A percentile compares a stretch with the other conserved stretches of the same genome.
phyloP scores from a whole-genome alignment of 441 rosid genomes.

The Erysimum cheiri region DNA sequence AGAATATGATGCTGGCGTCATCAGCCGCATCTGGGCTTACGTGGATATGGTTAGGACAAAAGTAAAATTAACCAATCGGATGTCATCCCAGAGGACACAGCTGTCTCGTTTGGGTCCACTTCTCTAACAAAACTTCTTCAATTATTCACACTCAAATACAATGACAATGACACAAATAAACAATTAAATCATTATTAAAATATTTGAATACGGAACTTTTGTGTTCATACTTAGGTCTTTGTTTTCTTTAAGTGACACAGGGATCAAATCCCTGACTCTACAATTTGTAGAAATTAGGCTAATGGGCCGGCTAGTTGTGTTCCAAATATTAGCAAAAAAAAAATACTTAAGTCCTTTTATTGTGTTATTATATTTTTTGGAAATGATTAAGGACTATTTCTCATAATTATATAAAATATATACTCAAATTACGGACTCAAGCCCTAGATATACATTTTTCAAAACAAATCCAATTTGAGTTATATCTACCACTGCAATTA shows the following conservation, averaged over 20 bases:
- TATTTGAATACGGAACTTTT: conserved; percentile 28
- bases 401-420: background rate
- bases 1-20: conserved; percentile 37
- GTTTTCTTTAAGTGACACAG: too few relatives aligned
- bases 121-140: conserved; percentile 45
- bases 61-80: conserved; percentile 47
- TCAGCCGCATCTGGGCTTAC: conserved; percentile 44
- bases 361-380: background rate
- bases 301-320: too few relatives aligned
- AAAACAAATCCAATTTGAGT: background rate
- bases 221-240: conserved; percentile 45
- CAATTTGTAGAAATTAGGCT: too few relatives aligned
- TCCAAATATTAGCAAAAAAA: too few relatives aligned
- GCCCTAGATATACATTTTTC: background rate
- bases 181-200: background rate
- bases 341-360: too few relatives aligned
- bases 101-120: conserved; percentile 48
- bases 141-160: conserved; percentile 38
- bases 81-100: conserved; percentile 42
- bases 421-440: too few relatives aligned
- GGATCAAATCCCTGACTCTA: too few relatives aligned
- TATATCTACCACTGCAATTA: background rate
- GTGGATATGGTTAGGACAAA: conserved; percentile 49
- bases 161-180: conserved; percentile 33
- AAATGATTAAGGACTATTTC: background rate